Evolutionary conservation across 306 rosid species (phyloP), one percentile per base, ranked within the genome.

Genomic region (Benincasa hispida): DNA sequence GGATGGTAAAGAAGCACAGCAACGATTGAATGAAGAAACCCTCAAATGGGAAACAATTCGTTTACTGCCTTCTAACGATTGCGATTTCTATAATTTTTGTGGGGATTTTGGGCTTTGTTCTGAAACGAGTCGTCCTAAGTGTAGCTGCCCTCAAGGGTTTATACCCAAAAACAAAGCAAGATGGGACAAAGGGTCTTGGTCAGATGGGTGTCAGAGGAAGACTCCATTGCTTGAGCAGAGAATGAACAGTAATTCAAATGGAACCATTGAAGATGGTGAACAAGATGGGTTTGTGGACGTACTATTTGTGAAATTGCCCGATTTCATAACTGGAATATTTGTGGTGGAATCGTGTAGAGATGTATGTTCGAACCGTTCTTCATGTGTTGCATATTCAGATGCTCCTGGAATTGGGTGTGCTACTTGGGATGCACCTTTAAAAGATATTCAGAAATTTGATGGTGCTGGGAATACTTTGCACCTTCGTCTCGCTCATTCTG

Each of bases 71-170:
- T 59, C 78, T 1, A 39, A 15, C 0, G 53, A 10, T 7, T 93
- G 98, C 66, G 97, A 93, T 69, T 25, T 81, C 51, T 93, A 93
- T 75, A 89, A 89, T 65, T 76, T 53, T 66, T 93, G 98, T 80
- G 98, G 98, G 5, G 76, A n/a, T 66, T 91, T 86, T 58, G 91
- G 85, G 28, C 72, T 82, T 0, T 91, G 98, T 66, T 81, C 67
- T n/a, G 72, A 80, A n/a, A 41, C 80, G 2, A 17, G 37, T 53
- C 74, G 50, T 3, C 74, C 87, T 12, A 17, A 54, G 7, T 93
- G 98, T 72, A 60, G 57, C 30, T 93, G 98, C 69, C 69, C 88
- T 75, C 27, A 34, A 28, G 97, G 98, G 57, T 93, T 89, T 81
- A 81, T 53, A 12, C 87, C 82, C 2, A 72, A 34, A 28, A 3